phyloP scores from a whole-genome alignment of 805 yeast species.

The Wickerhamiella slavikovae region DNA sequence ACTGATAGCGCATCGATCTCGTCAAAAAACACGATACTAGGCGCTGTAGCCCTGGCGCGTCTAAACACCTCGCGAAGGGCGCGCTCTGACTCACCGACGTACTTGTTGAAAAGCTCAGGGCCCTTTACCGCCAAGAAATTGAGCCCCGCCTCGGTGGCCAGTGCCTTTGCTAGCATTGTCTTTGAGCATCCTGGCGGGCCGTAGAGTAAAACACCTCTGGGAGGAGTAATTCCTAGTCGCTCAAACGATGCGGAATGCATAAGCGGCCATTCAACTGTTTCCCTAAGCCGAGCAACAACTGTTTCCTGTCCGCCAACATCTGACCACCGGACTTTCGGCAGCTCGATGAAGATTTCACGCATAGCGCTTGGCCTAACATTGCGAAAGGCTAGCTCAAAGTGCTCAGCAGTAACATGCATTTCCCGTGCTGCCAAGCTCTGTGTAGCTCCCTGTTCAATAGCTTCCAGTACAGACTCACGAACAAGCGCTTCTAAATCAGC shows the following conservation, averaged over 20 bases:
- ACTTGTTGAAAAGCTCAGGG: slow-evolving; percentile 86
- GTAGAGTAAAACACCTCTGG: slow-evolving; percentile 78
- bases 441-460: slow-evolving; percentile 44
- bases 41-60: slow-evolving; percentile 87
- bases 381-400: slow-evolving; percentile 49
- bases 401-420: slow-evolving; percentile 30
- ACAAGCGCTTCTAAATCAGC: slow-evolving; percentile 81
- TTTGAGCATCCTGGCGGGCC: slow-evolving; percentile 99
- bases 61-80: slow-evolving; percentile 86
- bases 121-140: slow-evolving; percentile 92
- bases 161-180: slow-evolving; percentile 82
- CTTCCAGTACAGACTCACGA: slow-evolving; percentile 71
- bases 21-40: slow-evolving; percentile 85
- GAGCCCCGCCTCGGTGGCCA: slow-evolving; percentile 88
- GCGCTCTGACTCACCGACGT: slow-evolving; percentile 87
- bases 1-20: slow-evolving; percentile 89
- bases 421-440: slow-evolving; percentile 10
- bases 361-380: slow-evolving; percentile 91
- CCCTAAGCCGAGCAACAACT: slow-evolving; percentile 59
- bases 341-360: slow-evolving; percentile 85
- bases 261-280: slow-evolving; percentile 82
- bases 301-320: slow-evolving; percentile 93
- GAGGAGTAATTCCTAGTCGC: slow-evolving; percentile 66
- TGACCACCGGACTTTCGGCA: slow-evolving; percentile 82
- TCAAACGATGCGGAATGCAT: slow-evolving; percentile 61